Base-by-base conservation (phyloP, 306 rosid genomes). In the Cercis canadensis region DNA sequence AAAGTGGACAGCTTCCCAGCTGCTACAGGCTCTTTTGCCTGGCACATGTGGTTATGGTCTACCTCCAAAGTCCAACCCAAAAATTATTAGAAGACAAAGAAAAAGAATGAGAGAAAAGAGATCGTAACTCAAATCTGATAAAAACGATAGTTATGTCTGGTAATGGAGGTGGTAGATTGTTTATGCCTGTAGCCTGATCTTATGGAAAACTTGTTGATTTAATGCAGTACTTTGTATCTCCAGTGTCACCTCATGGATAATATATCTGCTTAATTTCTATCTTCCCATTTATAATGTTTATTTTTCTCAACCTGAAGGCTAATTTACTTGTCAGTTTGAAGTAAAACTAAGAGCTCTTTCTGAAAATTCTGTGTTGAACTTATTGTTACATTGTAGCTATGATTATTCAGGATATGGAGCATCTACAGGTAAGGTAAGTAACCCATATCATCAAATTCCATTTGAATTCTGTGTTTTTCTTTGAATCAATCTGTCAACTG, bases 361-460 rank as follows among this genome's bases (percentile, higher is more conserved):
- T 53, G 8, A 57, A 53, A 49, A 37, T 64, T 60, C 75, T 67
- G 57, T 65, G 72, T 65, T 47, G 69, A 62, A 53, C 39, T 52
- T 57, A 74, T 21, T 80, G 80, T 62, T 66, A 6, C 69, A 18
- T 78, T 81, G 83, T 92, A 95, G 99, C 83, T 95, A 95, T 62
- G 99, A 95, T 82, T 95, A 92, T 78, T 95, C 99, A 47, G 99
- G 99, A 39, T 95, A 95, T 57, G 99, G 99, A 75, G 90, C 88
- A 56, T 95, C 97, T 33, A 73, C 92, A 18, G 99, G 99, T 69
- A 95, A 95, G 96, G 99, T 95, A 82, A 78, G 97, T 70, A 41
- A 62, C 52, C 41, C 21, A 5, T 37, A 43, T 7, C 32, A 58
- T 72, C 34, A 51, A 32, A 33, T 29, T 57, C n/a, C 11, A 9